Evolutionary conservation across 192 early-diverging fungal genomes (phyloP).

Genomic region (Kappamyces sp.): DNA sequence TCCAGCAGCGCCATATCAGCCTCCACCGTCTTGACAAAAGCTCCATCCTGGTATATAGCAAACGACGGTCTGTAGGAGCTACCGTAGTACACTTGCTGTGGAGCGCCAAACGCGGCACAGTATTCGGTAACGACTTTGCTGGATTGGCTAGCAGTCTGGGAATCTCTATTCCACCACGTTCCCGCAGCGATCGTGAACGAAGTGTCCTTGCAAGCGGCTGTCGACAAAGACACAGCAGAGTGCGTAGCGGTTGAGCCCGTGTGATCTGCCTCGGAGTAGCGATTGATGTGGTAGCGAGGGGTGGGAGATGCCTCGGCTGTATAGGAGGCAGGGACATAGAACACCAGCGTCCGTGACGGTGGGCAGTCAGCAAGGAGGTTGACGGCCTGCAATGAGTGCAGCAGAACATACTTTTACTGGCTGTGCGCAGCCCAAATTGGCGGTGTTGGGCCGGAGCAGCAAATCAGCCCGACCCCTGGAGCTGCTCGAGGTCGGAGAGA

Average conservation of each 20-base stretch:
- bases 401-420: not conserved
- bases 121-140: constrained; percentile 7
- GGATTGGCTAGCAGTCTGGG: not conserved
- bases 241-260: not conserved
- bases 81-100: constrained; percentile 6
- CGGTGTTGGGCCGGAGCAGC: not conserved
- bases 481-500: not conserved
- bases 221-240: too few species aligned
- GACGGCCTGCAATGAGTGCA: not conserved
- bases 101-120: not conserved
- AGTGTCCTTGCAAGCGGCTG: not conserved
- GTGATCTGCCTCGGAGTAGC: not conserved
- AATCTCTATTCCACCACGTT: not conserved
- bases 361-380: not conserved
- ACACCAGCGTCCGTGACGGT: not conserved
- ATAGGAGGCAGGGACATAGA: not conserved
- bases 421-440: not conserved
- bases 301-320: not conserved
- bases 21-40: not conserved
- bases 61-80: constrained; percentile 1
- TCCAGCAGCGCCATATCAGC: constrained; percentile 11
- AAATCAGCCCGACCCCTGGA: not conserved
- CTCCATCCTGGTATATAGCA: constrained; percentile 9
- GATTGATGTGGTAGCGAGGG: constrained; percentile 8
- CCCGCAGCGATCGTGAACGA: constrained; percentile 2